Evolutionary conservation across 306 rosid species (phyloP), one percentile per base, ranked within the genome.

Genomic region (Rosa lucieae): DNA sequence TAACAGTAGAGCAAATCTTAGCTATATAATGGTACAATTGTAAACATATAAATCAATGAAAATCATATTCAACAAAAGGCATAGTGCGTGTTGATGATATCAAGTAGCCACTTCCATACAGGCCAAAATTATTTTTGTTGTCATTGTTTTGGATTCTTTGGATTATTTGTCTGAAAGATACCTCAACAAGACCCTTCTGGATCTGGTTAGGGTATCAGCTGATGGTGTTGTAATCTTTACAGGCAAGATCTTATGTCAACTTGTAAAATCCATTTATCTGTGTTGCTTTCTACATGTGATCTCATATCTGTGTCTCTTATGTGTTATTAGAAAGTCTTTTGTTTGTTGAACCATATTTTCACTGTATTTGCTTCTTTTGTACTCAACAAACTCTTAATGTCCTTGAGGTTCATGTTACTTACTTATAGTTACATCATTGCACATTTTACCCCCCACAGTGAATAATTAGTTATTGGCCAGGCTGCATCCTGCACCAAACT

Each of bases 161-260:
- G 97, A 92, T 82, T 89, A 92, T 84, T 78, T 92, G 18, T 92
- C 94, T 52, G 94, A 91, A 18, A 86, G 80, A 77, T 89, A 92
- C 88, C 97, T 92, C 83, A 91, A 91, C 83, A 92, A 85, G 78
- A 88, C 97, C 77, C 87, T 92, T 63, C 91, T 92, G 3, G 92
- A 89, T 85, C 84, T 88, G 58, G 92, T 87, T 72, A 90, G 97
- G 83, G 90, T 90, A 62, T 76, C 97, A 55, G 14, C 82, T 49
- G 92, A 84, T 66, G 94, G 97, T 23, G 44, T 88, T 52, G 94
- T 84, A 67, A 80, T 90, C 76, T 88, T 90, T 77, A 76, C 92
- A 49, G 94, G 91, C 88, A 77, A 86, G 42, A 37, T 67, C 47
- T 15, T 56, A n/a, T 13, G 51, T 23, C 32, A 37, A 21, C 77